Evolutionary conservation across 768 basidiomycete species (phyloP).

Genomic region (Agaricus blazei): DNA sequence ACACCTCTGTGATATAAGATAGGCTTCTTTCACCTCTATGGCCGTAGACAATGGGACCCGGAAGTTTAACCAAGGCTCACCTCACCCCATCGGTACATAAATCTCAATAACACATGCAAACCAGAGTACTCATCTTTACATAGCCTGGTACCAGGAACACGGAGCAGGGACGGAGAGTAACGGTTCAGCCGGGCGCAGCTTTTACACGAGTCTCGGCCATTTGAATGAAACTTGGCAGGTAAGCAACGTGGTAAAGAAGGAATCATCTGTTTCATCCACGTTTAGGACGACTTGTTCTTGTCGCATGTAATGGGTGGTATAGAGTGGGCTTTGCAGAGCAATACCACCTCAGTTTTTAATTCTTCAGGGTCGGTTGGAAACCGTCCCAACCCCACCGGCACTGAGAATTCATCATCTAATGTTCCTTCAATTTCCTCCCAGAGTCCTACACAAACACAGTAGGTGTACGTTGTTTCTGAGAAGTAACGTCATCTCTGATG

Average conservation of each 20-base stretch:
- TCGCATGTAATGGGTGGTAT: slow-evolving; percentile 74
- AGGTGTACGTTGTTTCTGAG: background rate
- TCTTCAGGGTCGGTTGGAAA: slow-evolving; percentile 56
- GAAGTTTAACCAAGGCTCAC: slow-evolving; percentile 59
- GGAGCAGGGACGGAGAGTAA: slow-evolving; percentile 57
- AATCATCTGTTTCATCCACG: slow-evolving; percentile 5
- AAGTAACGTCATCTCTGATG: background rate
- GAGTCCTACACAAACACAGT: background rate
- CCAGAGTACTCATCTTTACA: background rate
- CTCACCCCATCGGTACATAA: slow-evolving; percentile 69
- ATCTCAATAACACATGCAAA: background rate
- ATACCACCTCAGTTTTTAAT: slow-evolving; percentile 68
- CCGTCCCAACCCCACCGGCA: background rate
- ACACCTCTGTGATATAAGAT: background rate
- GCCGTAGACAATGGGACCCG: slow-evolving; percentile 40
- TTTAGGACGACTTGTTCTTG: slow-evolving; percentile 62
- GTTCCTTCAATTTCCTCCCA: background rate
- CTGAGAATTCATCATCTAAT: background rate
- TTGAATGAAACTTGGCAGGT: slow-evolving; percentile 75
- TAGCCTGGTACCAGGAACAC: slow-evolving; percentile 82
- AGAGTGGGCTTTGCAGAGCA: slow-evolving; percentile 64
- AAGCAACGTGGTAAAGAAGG: background rate
- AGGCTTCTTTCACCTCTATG: background rate
- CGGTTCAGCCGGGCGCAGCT: slow-evolving; percentile 63
- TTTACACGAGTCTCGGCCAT: slow-evolving; percentile 82